Percentiles rank a stretch among this genome's conserved stretches.
Conservation (phyloP, 805 yeast genomes). For the Novakomyces olei region DNA sequence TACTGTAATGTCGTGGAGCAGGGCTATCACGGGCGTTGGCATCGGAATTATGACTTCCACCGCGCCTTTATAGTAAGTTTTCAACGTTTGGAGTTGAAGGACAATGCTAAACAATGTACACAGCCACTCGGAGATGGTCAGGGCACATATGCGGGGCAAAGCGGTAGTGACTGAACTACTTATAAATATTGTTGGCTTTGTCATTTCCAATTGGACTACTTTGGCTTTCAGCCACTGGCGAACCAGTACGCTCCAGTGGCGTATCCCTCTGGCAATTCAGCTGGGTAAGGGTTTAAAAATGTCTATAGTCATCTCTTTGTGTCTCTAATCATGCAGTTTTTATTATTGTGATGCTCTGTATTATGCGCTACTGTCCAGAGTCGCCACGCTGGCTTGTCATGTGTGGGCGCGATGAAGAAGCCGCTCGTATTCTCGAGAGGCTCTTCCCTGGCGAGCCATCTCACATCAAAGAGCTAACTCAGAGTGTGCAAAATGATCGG, state of each 20-base stretch:
- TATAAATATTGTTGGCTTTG: conserved; percentile 42
- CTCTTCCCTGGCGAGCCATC: no score
- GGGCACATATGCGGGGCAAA: conserved; percentile 47
- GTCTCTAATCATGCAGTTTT: no score
- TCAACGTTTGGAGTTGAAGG: no score
- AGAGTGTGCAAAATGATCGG: no score
- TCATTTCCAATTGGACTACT: conserved; percentile 55
- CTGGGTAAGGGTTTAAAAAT: no score
- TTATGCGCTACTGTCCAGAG: conserved; percentile 48
- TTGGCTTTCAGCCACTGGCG: no score
- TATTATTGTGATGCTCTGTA: conserved; percentile 31
- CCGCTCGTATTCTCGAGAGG: conserved; percentile 5
- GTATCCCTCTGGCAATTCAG: conserved; percentile 49
- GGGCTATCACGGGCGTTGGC: conserved; percentile 25
- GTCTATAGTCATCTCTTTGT: no score
- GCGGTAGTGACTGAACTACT: conserved; percentile 45
- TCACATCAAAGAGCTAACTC: no score
- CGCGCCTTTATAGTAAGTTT: conserved; percentile 45
- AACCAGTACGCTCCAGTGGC: no score
- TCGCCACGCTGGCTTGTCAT: conserved; percentile 65
- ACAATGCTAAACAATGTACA: no score
- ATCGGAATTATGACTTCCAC: conserved; percentile 38
- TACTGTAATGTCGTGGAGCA: no score
- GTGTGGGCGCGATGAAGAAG: conserved; percentile 21
- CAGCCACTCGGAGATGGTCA: conserved; percentile 34